phyloP scores from a whole-genome alignment of 2,329 filamentous ascomycete species.

The Colletotrichum salicis region DNA sequence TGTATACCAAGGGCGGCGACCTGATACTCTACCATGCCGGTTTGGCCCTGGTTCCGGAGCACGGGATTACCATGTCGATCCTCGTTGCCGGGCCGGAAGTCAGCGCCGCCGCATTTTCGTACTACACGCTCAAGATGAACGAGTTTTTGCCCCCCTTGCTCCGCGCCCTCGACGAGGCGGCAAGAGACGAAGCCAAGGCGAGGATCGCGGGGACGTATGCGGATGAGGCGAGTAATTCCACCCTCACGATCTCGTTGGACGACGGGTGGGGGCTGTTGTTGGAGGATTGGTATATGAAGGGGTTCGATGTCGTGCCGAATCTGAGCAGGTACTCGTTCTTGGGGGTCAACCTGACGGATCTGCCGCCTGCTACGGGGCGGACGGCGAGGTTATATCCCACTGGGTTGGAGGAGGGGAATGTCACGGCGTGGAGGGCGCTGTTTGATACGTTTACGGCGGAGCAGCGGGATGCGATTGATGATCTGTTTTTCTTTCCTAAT shows the following conservation, averaged over 20 bases:
- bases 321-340: conserved; percentile 42
- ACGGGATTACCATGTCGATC: conserved; percentile 54
- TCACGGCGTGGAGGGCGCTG: conserved; percentile 47
- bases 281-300: conserved; percentile 51
- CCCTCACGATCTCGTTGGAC: conserved; percentile 50
- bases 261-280: conserved; percentile 52
- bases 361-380: conserved; percentile 10
- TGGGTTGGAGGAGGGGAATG: conserved; percentile 15
- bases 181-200: conserved; percentile 47
- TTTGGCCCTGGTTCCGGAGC: conserved; percentile 57
- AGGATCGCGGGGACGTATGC: conserved; percentile 51
- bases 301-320: conserved; percentile 51
- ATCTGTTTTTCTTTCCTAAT: conserved; percentile 41
- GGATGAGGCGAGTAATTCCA: conserved; percentile 52
- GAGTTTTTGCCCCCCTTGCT: conserved; percentile 47
- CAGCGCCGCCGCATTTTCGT: conserved; percentile 25
- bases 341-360: conserved; percentile 6
- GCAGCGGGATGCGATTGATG: conserved; percentile 37
- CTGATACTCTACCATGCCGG: conserved; percentile 53
- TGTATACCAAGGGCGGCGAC: conserved; percentile 60
- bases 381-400: conserved; percentile 38
- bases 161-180: conserved; percentile 54
- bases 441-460: conserved; percentile 40
- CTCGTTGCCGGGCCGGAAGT: conserved; percentile 47
- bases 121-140: conserved; percentile 15